Percentiles rank a stretch among this genome's conserved stretches.
Conservation (phyloP, 768 basidiomycete genomes). For the Mycena leptocephala region DNA sequence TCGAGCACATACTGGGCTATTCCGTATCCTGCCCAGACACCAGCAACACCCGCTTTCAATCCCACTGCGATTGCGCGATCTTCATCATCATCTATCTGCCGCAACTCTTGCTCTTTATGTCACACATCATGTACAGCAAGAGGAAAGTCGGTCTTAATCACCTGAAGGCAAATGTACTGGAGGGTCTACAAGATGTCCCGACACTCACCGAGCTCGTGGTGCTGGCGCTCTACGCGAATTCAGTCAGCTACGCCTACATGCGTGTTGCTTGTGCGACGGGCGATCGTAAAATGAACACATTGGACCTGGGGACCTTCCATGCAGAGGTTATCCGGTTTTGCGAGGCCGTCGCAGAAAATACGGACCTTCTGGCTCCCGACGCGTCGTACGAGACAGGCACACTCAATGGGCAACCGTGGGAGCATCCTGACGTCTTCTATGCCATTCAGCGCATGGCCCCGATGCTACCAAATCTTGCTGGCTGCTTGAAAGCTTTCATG, state of each 20-base stretch:
- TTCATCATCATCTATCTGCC: constrained; percentile 43
- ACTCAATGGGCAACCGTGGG: constrained; percentile 46
- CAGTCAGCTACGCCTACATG: constrained; percentile 25
- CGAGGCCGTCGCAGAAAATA: constrained; percentile 39
- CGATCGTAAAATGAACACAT: constrained; percentile 35
- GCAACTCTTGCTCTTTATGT: constrained; percentile 45
- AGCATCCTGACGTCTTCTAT: constrained; percentile 38
- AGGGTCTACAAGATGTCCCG: constrained; percentile 40
- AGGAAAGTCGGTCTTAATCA: constrained; percentile 44
- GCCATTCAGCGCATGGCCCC: constrained; percentile 28
- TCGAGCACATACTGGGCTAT: constrained; percentile 40
- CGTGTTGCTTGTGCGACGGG: constrained; percentile 32
- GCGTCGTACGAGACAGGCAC: constrained; percentile 31
- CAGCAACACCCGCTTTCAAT: constrained; percentile 52
- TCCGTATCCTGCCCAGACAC: constrained; percentile 40
- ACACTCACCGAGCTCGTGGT: constrained; percentile 40
- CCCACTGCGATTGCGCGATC: constrained; percentile 46
- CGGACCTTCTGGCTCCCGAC: constrained; percentile 39
- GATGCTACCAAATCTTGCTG: constrained; percentile 36
- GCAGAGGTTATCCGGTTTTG: constrained; percentile 28
- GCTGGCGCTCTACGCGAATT: not conserved
- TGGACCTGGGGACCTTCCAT: constrained; percentile 46
- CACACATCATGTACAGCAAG: constrained; percentile 47
- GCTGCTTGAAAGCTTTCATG: constrained; percentile 41
- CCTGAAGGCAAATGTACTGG: constrained; percentile 52